phyloP scores from a whole-genome alignment of 768 basidiomycete genomes.

The Pleurotus djamor region DNA sequence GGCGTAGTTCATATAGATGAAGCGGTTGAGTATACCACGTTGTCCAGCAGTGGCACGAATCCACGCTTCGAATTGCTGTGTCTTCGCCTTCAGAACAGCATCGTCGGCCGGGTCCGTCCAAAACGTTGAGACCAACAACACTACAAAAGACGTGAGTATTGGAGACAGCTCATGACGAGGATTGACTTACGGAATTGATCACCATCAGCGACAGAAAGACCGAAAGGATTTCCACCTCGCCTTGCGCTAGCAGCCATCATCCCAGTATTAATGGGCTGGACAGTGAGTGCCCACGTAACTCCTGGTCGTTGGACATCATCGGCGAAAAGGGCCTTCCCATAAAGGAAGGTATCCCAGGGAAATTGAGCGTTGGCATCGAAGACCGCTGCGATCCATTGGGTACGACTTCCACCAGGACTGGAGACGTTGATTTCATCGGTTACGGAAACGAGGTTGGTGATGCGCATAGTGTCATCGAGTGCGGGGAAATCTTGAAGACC shows the following conservation, averaged over 20 bases:
- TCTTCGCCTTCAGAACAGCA: neutral
- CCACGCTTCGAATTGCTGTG: neutral
- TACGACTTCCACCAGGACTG: neutral
- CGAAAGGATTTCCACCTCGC: neutral
- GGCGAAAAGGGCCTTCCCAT: neutral
- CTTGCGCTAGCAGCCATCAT: neutral
- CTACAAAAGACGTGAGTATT: neutral
- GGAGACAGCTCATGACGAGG: neutral
- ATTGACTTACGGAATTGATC: neutral
- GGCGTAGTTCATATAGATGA: conserved; percentile 2
- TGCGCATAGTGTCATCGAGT: conserved; percentile 6
- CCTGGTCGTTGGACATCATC: neutral
- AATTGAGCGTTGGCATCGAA: neutral
- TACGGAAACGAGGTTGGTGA: neutral
- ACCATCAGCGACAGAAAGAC: neutral
- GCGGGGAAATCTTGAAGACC: neutral
- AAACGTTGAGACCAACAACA: neutral
- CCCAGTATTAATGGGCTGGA: neutral
- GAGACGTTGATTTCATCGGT: neutral
- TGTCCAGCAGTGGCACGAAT: neutral
- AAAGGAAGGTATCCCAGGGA: neutral
- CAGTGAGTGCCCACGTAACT: neutral
- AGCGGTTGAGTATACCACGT: conserved; percentile 1
- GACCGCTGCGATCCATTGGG: neutral
- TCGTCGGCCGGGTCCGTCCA: neutral